phyloP scores from a whole-genome alignment of 345 rosid genomes.

The Jatropha curcas region DNA sequence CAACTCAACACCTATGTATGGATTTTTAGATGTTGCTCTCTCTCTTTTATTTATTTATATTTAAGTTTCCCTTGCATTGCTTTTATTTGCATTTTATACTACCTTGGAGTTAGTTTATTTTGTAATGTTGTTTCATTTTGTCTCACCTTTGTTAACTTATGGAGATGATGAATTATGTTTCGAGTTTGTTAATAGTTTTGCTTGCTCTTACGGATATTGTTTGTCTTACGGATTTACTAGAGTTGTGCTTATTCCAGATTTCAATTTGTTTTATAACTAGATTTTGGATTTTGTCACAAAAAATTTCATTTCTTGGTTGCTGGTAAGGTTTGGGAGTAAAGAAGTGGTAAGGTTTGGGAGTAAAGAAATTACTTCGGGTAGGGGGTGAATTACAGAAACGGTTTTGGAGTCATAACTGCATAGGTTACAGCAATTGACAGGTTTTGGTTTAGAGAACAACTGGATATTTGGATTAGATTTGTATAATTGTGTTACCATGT shows the following conservation, averaged over 20 bases:
- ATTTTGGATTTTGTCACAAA: not conserved
- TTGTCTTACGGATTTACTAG: not conserved
- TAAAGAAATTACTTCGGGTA: not conserved
- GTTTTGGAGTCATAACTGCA: not conserved
- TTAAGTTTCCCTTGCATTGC: not conserved
- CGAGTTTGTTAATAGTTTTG: not conserved
- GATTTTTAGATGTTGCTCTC: not conserved
- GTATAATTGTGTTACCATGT: not conserved
- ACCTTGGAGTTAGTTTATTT: not conserved
- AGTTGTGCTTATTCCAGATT: not conserved
- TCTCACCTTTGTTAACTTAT: not conserved
- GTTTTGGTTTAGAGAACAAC: not conserved
- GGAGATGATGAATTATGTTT: not conserved
- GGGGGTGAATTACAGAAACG: not conserved
- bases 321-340: conserved; percentile 5
- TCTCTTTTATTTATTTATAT: conserved; percentile 1
- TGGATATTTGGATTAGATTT: not conserved
- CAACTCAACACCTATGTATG: conserved; percentile 88
- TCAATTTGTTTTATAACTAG: not conserved
- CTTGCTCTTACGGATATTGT: not conserved
- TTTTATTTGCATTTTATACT: not conserved
- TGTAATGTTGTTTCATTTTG: not conserved
- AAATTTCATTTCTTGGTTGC: conserved; percentile 2
- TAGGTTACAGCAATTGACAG: not conserved
- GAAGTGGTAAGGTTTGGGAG: conserved; percentile 5